Percentiles rank a stretch among this genome's conserved stretches.
These are phyloP conservation scores for Brassica napus DNA, from an alignment of 345 rosid genomes.

Conservation along the genomic window DNA sequence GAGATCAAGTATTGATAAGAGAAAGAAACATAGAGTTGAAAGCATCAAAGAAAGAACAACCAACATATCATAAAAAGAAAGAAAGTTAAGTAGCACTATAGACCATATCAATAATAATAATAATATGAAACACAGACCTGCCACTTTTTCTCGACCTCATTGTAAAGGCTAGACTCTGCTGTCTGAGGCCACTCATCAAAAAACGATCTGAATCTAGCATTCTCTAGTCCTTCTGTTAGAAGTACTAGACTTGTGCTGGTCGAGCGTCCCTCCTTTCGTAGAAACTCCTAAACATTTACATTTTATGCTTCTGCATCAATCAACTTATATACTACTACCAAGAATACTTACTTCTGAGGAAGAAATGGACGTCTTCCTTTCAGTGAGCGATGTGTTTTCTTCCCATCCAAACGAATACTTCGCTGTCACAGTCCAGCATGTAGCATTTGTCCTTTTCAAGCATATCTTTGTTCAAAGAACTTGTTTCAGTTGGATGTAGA, in stretches of 20 bases:
- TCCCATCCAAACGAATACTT: conserved; percentile 88
- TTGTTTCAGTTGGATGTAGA: conserved; percentile 50
- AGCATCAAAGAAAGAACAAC: no score
- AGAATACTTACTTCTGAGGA: conserved; percentile 59
- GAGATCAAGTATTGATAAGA: no score
- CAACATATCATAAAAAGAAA: no score
- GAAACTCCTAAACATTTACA: conserved; percentile 48
- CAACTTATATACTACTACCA: neutral
- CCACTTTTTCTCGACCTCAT: conserved; percentile 91
- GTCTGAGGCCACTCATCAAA: conserved; percentile 73
- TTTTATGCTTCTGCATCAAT: neutral
- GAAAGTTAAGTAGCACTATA: no score
- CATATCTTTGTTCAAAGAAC: conserved; percentile 52
- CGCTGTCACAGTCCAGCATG: conserved; percentile 68
- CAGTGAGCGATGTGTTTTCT: conserved; percentile 61
- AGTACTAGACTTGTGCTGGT: conserved; percentile 55
- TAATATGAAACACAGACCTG: conserved; percentile 53
- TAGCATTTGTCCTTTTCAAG: conserved; percentile 73
- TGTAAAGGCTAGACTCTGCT: conserved; percentile 58
- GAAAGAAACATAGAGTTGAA: no score
- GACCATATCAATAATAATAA: neutral
- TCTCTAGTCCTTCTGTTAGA: conserved; percentile 78
- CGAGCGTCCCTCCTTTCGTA: conserved; percentile 64
- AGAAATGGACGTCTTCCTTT: conserved; percentile 69
- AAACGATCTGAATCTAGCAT: conserved; percentile 59